Evolutionary conservation across 2,329 filamentous ascomycete species (phyloP).

Genomic region (Colletotrichum tropicicola): DNA sequence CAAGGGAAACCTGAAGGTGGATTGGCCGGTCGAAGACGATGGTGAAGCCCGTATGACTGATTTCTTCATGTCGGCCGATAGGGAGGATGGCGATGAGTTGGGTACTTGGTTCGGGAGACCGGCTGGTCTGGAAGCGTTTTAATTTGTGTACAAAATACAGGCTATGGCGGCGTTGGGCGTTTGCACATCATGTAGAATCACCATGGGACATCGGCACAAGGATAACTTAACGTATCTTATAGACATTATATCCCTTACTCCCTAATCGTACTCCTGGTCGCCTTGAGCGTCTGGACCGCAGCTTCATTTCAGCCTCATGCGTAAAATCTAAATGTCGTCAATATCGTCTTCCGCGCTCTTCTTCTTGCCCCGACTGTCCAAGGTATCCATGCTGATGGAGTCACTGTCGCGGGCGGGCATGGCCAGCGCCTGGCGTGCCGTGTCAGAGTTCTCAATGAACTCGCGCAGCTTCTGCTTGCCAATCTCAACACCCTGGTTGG

Average conservation of each 20-base stretch:
- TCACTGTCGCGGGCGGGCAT: conserved; percentile 67
- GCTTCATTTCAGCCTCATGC: background rate
- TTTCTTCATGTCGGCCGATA: conserved; percentile 66
- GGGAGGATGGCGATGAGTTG: conserved; percentile 70
- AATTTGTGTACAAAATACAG: background rate
- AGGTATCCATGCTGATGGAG: conserved; percentile 64
- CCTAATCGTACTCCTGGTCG: conserved; percentile 12
- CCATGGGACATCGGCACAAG: background rate
- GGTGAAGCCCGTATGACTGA: conserved; percentile 77
- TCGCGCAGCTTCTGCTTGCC: conserved; percentile 91
- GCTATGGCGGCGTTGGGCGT: background rate
- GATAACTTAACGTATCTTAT: conserved; percentile 13
- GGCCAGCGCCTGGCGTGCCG: conserved; percentile 82
- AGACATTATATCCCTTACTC: conserved; percentile 30
- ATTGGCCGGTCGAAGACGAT: conserved; percentile 84
- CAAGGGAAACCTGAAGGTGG: conserved; percentile 76
- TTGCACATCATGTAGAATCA: background rate
- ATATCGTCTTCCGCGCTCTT: conserved; percentile 55
- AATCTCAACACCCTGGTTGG: conserved; percentile 86
- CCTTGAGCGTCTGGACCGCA: conserved; percentile 21
- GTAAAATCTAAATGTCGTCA: conserved; percentile 63
- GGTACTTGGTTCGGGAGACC: conserved; percentile 83
- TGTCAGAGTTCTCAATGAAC: conserved; percentile 88
- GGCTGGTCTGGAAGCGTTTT: conserved; percentile 77
- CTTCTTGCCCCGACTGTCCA: conserved; percentile 69